Conservation (phyloP, 495 filamentous ascomycete genomes). For the Aspergillus diversus region DNA sequence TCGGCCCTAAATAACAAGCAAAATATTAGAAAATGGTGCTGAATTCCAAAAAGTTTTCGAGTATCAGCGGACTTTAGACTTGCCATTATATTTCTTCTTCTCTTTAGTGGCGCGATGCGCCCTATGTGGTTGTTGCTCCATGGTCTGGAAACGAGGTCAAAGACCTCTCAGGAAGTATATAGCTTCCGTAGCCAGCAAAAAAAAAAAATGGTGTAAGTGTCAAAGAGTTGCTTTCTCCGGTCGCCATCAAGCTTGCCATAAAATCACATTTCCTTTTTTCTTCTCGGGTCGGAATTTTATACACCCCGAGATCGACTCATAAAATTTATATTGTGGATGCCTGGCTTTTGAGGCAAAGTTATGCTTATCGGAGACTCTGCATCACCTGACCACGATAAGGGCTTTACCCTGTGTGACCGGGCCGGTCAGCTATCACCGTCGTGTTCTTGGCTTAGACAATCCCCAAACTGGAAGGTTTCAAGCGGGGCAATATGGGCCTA, state of each 20-base stretch:
- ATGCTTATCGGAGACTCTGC: slow-evolving; percentile 11
- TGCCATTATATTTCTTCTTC: slow-evolving; percentile 78
- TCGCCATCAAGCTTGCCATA: slow-evolving; percentile 30
- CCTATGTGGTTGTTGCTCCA: slow-evolving; percentile 86
- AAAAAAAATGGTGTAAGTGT: slow-evolving; percentile 21
- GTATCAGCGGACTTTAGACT: slow-evolving; percentile 17
- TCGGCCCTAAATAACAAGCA: slow-evolving; percentile 55
- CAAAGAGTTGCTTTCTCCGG: slow-evolving; percentile 21
- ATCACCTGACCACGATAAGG: slow-evolving; percentile 15
- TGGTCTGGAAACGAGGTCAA: slow-evolving; percentile 44
- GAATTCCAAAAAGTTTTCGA: neutral
- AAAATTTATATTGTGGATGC: slow-evolving; percentile 23
- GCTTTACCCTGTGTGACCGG: slow-evolving; percentile 14
- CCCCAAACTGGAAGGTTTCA: slow-evolving; percentile 9
- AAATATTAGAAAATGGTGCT: slow-evolving; percentile 22
- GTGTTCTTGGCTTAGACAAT: neutral
- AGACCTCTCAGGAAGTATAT: slow-evolving; percentile 34
- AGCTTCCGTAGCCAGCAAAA: slow-evolving; percentile 19
- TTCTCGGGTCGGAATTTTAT: slow-evolving; percentile 36
- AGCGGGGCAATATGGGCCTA: slow-evolving; percentile 25
- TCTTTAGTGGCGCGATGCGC: slow-evolving; percentile 86
- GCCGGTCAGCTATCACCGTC: slow-evolving; percentile 15
- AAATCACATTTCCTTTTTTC: slow-evolving; percentile 42
- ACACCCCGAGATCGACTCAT: slow-evolving; percentile 23
- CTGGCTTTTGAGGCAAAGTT: slow-evolving; percentile 19